A percentile compares a stretch with the other conserved stretches of the same genome.
Conservation (phyloP, 768 basidiomycete species). For the Punctularia strigosozonata region DNA sequence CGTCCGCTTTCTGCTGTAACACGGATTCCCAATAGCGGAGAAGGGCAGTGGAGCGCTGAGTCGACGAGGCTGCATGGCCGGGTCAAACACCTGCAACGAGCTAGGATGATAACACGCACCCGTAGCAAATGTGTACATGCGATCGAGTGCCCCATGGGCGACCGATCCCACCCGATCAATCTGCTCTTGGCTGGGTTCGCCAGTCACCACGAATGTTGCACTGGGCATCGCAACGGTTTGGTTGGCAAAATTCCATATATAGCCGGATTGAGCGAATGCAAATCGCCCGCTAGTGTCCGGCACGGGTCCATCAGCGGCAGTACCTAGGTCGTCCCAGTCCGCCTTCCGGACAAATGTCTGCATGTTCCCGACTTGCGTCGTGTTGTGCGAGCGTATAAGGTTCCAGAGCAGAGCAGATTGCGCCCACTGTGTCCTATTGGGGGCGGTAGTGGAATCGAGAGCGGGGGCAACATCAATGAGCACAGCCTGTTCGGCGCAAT, state of each 20-base stretch:
- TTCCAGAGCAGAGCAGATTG: conserved; percentile 52
- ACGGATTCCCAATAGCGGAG: conserved; percentile 42
- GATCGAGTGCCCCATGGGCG: conserved; percentile 32
- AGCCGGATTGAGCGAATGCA: conserved; percentile 35
- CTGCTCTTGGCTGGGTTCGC: conserved; percentile 34
- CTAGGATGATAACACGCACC: conserved; percentile 26
- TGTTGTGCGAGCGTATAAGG: conserved; percentile 38
- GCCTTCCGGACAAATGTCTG: conserved; percentile 35
- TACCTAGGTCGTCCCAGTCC: conserved; percentile 32
- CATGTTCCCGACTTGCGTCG: conserved; percentile 23
- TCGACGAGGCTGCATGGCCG: conserved; percentile 37
- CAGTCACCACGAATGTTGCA: conserved; percentile 32
- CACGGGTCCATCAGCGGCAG: conserved; percentile 30
- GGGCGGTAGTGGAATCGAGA: conserved; percentile 24
- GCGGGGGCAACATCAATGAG: conserved; percentile 42
- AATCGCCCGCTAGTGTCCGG: conserved; percentile 20
- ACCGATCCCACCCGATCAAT: conserved; percentile 26
- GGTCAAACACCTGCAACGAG: conserved; percentile 1
- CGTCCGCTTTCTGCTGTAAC: conserved; percentile 30
- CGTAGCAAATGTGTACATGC: conserved; percentile 47
- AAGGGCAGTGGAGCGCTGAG: conserved; percentile 36
- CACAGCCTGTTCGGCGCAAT: conserved; percentile 41
- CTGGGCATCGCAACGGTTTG: conserved; percentile 35
- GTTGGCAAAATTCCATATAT: conserved; percentile 45
- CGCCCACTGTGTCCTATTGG: conserved; percentile 46